Conservation (phyloP, 331 rosid genomes). For the Malus hybrid region DNA sequence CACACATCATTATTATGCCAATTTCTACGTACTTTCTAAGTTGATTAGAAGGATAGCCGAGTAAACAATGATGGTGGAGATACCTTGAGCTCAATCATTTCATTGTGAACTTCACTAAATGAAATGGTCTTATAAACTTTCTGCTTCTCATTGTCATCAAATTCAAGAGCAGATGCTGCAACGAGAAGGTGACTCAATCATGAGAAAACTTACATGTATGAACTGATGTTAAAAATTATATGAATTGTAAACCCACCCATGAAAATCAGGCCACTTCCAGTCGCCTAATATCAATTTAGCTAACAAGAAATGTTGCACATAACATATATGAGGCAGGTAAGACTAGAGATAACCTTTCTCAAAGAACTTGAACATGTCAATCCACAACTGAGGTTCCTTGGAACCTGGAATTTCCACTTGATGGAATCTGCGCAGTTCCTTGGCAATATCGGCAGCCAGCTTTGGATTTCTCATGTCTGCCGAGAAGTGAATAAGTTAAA, state of each 20-base stretch:
- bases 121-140: constrained; percentile 46
- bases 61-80: constrained; percentile 1
- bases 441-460: constrained; percentile 73
- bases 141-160: constrained; percentile 62
- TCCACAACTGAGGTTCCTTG: constrained; percentile 88
- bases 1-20: neutral
- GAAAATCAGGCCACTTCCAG: constrained; percentile 7
- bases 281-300: neutral
- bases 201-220: neutral
- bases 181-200: neutral
- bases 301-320: neutral
- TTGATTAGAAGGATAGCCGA: neutral
- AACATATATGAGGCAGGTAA: neutral
- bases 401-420: constrained; percentile 75
- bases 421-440: constrained; percentile 59
- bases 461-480: constrained; percentile 79
- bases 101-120: constrained; percentile 54
- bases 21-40: neutral
- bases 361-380: constrained; percentile 61
- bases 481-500: constrained; percentile 22
- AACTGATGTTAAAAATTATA: neutral
- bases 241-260: neutral
- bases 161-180: constrained; percentile 70
- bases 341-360: constrained; percentile 52
- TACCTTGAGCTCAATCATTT: constrained; percentile 68